Evolutionary conservation across 2,329 filamentous ascomycete genomes (phyloP), one percentile per base, ranked within the genome.

Genomic region (Aspergillus jensenii): DNA sequence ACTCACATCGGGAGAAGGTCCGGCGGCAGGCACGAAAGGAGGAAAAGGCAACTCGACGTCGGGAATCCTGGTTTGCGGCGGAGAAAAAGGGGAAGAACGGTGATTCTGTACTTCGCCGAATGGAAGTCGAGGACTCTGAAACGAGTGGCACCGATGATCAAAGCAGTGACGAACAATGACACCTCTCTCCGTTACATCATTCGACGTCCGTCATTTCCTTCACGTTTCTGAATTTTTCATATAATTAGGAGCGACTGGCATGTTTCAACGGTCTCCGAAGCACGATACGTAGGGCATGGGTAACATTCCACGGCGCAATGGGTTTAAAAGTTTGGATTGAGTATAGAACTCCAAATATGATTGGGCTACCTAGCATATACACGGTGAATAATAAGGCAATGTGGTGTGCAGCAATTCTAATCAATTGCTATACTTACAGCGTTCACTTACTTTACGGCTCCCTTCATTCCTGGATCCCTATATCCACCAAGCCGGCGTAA

Each of bases 11-110:
- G 40, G 66, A 70, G 48, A 72, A 70, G 59, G 57, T 75, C 33
- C 62, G 65, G 44, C 71, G 69, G 7, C 72, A 73, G 62, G 70
- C 68, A 35, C 71, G 70, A 53, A 77, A 73, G 58, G 75, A 78
- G 53, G 73, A 74, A 31, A 69, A 72, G n/a, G 75, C 73, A 35
- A 59, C 66, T n/a, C 71, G 72, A 55, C 72, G 70, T 53, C 69
- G 77, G 56, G 69, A 79, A 63, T 75, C 75, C 21, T 80, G 77
- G 72, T 76, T 79, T 61, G 71, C 74, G 21, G 76, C 75, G 4
- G 76, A 79, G 60, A 79, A 75, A 60, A 74, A 71, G 56, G 77
- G 77, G 25, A 67, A 67, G 56, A 78, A 76, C 62, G 75, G 75
- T 1, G 75, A 78, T 64, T 65, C 65, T 6, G 67, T 66, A n/a